Evolutionary conservation across 2,329 filamentous ascomycete species (phyloP).

Genomic region (Sporothrix protearum): DNA sequence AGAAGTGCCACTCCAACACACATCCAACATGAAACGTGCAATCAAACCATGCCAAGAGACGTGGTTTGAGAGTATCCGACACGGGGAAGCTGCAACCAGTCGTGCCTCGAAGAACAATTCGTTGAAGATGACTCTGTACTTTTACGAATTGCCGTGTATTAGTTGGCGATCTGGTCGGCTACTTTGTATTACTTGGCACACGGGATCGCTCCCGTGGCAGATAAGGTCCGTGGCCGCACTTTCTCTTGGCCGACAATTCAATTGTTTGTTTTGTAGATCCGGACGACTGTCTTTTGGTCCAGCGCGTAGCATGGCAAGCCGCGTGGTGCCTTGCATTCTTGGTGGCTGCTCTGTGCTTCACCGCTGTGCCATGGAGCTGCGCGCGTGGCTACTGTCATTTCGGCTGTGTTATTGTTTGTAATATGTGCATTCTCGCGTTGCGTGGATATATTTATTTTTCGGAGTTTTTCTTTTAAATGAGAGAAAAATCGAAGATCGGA

Average conservation of each 20-base stretch:
- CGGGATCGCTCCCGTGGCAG: background rate
- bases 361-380: background rate
- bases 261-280: constrained; percentile 13
- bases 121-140: background rate
- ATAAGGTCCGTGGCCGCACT: background rate
- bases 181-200: background rate
- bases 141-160: too few relatives aligned
- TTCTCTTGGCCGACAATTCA: background rate
- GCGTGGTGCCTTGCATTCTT: constrained; percentile 3
- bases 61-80: background rate
- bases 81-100: constrained; percentile 9
- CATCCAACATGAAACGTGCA: constrained; percentile 16
- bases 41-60: constrained; percentile 17
- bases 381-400: background rate
- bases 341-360: background rate
- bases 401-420: background rate
- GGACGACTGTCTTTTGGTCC: background rate
- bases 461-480: too few relatives aligned
- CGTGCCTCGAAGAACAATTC: too few relatives aligned
- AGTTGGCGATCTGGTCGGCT: too few relatives aligned
- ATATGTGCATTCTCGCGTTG: background rate
- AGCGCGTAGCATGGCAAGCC: background rate
- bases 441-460: background rate
- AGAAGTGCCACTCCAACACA: background rate
- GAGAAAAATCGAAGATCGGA: too few relatives aligned